These are phyloP conservation scores for Fragaria nilgerrensis DNA, from an alignment of 306 rosid species.

Conservation along the genomic window DNA sequence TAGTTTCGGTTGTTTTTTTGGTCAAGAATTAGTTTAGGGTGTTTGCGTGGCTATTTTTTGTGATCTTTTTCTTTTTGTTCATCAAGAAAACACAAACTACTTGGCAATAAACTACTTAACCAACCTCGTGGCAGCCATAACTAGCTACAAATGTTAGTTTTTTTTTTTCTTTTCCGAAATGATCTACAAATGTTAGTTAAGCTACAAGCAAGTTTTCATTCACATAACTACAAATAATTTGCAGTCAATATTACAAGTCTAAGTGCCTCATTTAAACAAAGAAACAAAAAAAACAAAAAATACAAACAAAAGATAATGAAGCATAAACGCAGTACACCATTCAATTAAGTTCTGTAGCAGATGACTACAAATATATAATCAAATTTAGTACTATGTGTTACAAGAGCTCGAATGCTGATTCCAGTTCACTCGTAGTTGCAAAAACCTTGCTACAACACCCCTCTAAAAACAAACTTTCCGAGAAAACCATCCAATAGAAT, in stretches of 20 bases:
- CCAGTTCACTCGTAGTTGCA: slow-evolving; percentile 19
- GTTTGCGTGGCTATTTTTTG: too few relatives aligned
- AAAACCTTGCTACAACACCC: slow-evolving; percentile 30
- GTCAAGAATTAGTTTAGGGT: too few relatives aligned
- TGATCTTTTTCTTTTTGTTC: too few relatives aligned
- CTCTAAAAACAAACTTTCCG: slow-evolving; percentile 31
- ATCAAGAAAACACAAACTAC: too few relatives aligned
- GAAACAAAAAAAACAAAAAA: not conserved
- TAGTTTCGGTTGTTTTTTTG: too few relatives aligned
- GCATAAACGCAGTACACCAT: not conserved
- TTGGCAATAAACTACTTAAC: too few relatives aligned
- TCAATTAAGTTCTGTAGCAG: slow-evolving; percentile 19
- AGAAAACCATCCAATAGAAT: slow-evolving; percentile 23
- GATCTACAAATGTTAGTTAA: too few relatives aligned
- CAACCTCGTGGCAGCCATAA: too few relatives aligned
- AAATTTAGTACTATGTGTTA: not conserved
- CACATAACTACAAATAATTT: not conserved
- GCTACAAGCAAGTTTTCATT: too few relatives aligned
- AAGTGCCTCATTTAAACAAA: not conserved
- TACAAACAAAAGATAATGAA: not conserved
- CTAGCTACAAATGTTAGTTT: too few relatives aligned
- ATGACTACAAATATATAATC: slow-evolving; percentile 8
- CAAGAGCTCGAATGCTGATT: slow-evolving; percentile 13
- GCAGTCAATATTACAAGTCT: not conserved
- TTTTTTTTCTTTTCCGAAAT: too few relatives aligned